A percentile compares a stretch with the other conserved stretches of the same genome.
Conservation (phyloP, 306 rosid genomes). For the Mucuna pruriens region DNA sequence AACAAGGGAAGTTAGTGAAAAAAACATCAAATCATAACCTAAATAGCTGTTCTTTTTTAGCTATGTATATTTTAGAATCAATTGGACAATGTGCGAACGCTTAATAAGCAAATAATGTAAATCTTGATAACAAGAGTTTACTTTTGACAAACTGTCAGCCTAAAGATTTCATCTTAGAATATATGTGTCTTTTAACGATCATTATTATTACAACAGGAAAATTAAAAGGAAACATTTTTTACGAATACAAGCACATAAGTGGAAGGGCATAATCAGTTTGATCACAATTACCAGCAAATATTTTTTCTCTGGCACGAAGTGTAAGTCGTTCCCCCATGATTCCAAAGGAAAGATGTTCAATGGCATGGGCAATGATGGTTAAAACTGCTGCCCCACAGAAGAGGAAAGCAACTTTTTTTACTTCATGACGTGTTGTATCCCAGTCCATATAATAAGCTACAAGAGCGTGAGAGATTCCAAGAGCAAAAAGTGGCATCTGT, state of each 20-base stretch:
- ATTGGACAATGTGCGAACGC: neutral
- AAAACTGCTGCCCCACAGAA: conserved; percentile 71
- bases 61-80: neutral
- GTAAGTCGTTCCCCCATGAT: conserved; percentile 94
- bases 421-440: conserved; percentile 71
- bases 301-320: conserved; percentile 74
- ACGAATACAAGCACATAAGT: neutral
- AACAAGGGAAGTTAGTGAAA: neutral
- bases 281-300: conserved; percentile 71
- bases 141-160: neutral
- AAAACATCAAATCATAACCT: neutral
- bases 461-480: conserved; percentile 91
- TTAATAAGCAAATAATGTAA: neutral
- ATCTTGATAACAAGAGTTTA: neutral
- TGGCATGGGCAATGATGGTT: conserved; percentile 69
- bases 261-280: neutral
- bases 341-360: conserved; percentile 82
- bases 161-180: too few species aligned
- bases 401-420: conserved; percentile 71
- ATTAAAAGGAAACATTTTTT: conserved; percentile 7
- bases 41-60: neutral
- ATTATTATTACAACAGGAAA: neutral
- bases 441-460: conserved; percentile 91
- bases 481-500: conserved; percentile 93
- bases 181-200: neutral